phyloP scores from a whole-genome alignment of 352 stramenopile genomes.

The Phytophthora fragariaefolia region DNA sequence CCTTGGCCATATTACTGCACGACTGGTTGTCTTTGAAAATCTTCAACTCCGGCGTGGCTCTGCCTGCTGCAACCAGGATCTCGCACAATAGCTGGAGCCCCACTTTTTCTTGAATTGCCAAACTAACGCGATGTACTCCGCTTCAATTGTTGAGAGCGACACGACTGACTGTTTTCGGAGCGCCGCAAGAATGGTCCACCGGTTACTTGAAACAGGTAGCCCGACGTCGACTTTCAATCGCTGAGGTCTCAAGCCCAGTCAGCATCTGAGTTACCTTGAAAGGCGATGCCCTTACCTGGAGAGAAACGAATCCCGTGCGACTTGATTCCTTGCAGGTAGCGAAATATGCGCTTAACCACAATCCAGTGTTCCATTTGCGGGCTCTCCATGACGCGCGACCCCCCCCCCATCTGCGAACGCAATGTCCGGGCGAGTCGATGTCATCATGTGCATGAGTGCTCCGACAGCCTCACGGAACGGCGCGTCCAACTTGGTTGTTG shows the following conservation, averaged over 20 bases:
- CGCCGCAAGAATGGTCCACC: constrained; percentile 5
- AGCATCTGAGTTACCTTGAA: constrained; percentile 15
- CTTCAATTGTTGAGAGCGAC: constrained; percentile 15
- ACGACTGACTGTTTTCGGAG: constrained; percentile 14
- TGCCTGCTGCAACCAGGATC: constrained; percentile 5
- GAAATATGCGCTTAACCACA: constrained; percentile 14
- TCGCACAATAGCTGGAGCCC: neutral
- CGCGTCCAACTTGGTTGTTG: too few relatives aligned
- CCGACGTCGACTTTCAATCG: constrained; percentile 21
- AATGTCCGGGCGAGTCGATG: constrained; percentile 19
- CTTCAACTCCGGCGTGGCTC: neutral
- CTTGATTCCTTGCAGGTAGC: constrained; percentile 23
- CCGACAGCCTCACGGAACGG: too few relatives aligned
- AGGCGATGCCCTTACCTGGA: constrained; percentile 3
- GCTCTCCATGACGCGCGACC: too few relatives aligned
- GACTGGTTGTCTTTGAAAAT: constrained; percentile 8
- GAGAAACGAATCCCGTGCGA: constrained; percentile 13
- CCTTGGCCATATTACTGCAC: neutral
- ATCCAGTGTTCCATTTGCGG: too few relatives aligned
- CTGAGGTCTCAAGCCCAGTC: too few relatives aligned
- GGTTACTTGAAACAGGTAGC: constrained; percentile 1
- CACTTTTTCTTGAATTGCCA: too few relatives aligned
- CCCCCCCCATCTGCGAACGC: too few relatives aligned
- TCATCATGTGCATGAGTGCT: constrained; percentile 34
- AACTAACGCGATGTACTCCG: too few relatives aligned